Evolutionary conservation across 805 yeast genomes (phyloP).

Genomic region (Alloascoidea africana): DNA sequence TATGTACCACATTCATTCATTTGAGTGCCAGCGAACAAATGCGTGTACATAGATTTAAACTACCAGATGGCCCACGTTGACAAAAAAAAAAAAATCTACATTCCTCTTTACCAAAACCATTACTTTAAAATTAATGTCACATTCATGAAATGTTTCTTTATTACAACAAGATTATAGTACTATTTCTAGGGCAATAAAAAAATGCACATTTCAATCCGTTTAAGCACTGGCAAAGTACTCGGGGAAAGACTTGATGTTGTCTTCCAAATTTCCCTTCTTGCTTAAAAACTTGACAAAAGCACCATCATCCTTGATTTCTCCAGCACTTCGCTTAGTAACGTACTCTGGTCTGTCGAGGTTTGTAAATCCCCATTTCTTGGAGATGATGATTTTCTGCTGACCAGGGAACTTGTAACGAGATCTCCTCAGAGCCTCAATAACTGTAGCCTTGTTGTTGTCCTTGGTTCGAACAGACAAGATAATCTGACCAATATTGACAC

Average conservation of each 20-base stretch:
- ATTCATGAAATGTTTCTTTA: no score
- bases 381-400: slow-evolving; percentile 97
- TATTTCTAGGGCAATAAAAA: no score
- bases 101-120: no score
- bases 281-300: slow-evolving; percentile 98
- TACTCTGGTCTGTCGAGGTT: slow-evolving; percentile 95
- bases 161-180: no score
- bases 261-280: slow-evolving; percentile 89
- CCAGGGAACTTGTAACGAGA: slow-evolving; percentile 99
- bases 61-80: slow-evolving; percentile 4
- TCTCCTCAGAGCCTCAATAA: slow-evolving; percentile 98
- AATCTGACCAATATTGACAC: slow-evolving; percentile 97
- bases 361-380: slow-evolving; percentile 99
- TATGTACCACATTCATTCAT: no score
- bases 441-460: slow-evolving; percentile 95
- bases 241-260: slow-evolving; percentile 91
- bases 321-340: slow-evolving; percentile 85
- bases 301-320: slow-evolving; percentile 99
- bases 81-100: slow-evolving; percentile 6
- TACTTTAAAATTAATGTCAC: no score
- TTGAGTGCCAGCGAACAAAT: slow-evolving; percentile 3
- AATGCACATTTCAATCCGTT: slow-evolving; percentile 2
- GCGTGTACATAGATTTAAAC: slow-evolving; percentile 1
- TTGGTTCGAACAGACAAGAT: slow-evolving; percentile 96
- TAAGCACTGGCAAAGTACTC: slow-evolving; percentile 48